phyloP scores from a whole-genome alignment of 768 basidiomycete species.

The Amyloporia xantha region DNA sequence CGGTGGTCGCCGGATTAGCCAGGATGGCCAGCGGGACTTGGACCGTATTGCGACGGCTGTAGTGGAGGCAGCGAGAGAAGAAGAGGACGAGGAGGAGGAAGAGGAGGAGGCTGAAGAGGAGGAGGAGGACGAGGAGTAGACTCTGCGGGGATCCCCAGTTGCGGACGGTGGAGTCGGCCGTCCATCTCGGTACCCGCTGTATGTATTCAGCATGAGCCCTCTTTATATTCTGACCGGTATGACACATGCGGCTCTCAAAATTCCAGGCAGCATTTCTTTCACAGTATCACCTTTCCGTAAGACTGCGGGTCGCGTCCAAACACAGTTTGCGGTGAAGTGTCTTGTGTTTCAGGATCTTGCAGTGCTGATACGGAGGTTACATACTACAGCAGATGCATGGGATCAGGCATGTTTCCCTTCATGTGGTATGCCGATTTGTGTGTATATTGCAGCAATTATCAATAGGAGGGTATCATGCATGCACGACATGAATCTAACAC shows the following conservation, averaged over 20 bases:
- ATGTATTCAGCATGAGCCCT: conserved; percentile 12
- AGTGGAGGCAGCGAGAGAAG: conserved; percentile 69
- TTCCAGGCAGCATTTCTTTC: conserved; percentile 13
- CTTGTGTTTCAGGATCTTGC: no score
- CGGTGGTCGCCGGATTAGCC: conserved; percentile 92
- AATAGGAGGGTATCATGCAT: no score
- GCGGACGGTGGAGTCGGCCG: conserved; percentile 7
- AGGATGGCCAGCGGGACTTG: conserved; percentile 94
- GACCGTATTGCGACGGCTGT: conserved; percentile 91
- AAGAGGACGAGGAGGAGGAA: conserved; percentile 70
- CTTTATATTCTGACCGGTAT: conserved; percentile 9
- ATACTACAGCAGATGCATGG: no score
- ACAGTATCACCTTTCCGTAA: no score
- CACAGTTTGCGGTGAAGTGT: no score
- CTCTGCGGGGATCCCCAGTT: conserved; percentile 25
- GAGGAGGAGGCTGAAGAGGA: conserved; percentile 59
- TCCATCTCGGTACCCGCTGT: conserved; percentile 1
- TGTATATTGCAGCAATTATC: no score
- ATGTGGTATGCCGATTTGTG: no score
- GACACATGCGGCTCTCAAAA: conserved; percentile 16
- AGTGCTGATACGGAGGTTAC: no score
- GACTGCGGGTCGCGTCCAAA: no score
- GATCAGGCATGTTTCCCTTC: no score
- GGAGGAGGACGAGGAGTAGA: conserved; percentile 29
- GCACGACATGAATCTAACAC: no score